phyloP scores from a whole-genome alignment of 2,329 filamentous ascomycete genomes.

The Cladosporium sp. region DNA sequence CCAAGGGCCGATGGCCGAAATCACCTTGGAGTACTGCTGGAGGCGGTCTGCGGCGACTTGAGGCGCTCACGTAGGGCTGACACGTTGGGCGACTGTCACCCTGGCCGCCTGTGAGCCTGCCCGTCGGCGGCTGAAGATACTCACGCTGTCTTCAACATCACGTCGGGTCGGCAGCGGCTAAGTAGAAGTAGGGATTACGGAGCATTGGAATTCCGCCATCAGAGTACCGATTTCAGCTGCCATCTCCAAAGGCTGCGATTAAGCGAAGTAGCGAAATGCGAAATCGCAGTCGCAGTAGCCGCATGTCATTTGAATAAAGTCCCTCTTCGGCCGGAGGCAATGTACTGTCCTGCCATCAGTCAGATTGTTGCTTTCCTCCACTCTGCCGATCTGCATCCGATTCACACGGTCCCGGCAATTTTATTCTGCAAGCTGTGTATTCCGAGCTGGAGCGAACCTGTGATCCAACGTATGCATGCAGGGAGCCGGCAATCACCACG shows the following conservation, averaged over 20 bases:
- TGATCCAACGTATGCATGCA: no score
- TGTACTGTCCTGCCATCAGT: background rate
- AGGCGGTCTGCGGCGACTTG: background rate
- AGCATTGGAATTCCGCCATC: background rate
- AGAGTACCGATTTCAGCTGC: background rate
- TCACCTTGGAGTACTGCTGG: background rate
- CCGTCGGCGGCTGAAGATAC: constrained; percentile 6
- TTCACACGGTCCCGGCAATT: no score
- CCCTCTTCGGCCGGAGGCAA: no score
- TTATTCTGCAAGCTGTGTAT: no score
- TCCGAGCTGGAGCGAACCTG: no score
- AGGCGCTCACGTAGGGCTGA: background rate
- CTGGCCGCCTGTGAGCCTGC: background rate
- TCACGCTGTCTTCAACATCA: background rate
- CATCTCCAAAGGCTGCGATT: background rate
- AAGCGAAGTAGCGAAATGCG: background rate
- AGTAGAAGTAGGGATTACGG: background rate
- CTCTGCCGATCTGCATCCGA: background rate
- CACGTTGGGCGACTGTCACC: background rate
- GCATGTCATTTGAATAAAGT: background rate
- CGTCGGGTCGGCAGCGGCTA: background rate
- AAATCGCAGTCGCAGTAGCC: background rate
- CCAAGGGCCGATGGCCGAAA: constrained; percentile 2
- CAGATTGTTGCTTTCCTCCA: background rate
- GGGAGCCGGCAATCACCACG: no score